Evolutionary conservation across 2,329 filamentous ascomycete genomes (phyloP), one percentile per base, ranked within the genome.

Genomic region (Chaetomium sp.): DNA sequence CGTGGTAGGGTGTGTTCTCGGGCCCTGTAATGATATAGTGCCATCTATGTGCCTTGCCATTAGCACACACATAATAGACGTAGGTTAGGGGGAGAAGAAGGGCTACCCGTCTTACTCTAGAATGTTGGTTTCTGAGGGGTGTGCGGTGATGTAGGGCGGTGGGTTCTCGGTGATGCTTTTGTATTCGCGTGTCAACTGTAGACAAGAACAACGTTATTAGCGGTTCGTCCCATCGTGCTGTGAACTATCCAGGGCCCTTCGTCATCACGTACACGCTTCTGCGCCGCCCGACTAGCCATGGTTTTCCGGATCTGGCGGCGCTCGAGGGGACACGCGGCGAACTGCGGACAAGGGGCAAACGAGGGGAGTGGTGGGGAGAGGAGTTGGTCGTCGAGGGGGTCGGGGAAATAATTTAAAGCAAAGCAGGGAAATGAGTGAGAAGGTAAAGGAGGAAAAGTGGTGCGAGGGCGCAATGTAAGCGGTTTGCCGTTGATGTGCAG

Each of bases 1-100:
- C 85, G 66, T 95, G 84, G 71, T 99, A 99, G 1, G 94, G 92
- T 0, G 94, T 99, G 58, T 91, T 84, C 59, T 95, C 91, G 37
- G 94, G 92, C 1, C 94, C 94, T 40, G 91, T 96, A 63, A 97
- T 88, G 68, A 96, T 89, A 75, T 95, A 95, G 74, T 95, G 90
- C 90, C 90, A 95, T 74, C 86, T 88, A 66, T 27, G 19, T 27
- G 19, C 19, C 19, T 27, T 27, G 19, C 19, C 19, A 27, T 27
- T 27, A 27, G 19, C 19, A 27, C 19, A 27, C 19, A 27, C 19
- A 27, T 27, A 27, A 27, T 27, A 27, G 19, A 6, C 5, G 27
- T 19, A 3, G 11, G 33, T 34, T 46, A 47, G n/a, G 33, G 10
- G n/a, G 6, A 12, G 32, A 14, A 46, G 47, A 38, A 41, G 37